phyloP scores from a whole-genome alignment of 129 eudicot species.

The Lactuca sativa region DNA sequence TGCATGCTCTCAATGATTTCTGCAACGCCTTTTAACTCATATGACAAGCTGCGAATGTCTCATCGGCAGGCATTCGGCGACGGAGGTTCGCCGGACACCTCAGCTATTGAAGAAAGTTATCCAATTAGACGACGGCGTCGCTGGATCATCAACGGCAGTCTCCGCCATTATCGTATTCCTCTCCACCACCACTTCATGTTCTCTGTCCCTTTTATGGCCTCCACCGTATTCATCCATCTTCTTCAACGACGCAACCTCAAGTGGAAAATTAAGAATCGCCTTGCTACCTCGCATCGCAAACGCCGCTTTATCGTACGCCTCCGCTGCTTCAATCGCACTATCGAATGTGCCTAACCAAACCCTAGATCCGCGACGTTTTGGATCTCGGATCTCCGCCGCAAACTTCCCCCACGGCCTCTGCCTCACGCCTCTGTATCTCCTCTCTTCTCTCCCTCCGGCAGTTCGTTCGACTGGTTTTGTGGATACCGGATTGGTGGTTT shows the following conservation, averaged over 20 bases:
- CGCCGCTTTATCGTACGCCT: conserved; percentile 82
- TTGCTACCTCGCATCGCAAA: conserved; percentile 70
- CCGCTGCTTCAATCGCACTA: conserved; percentile 68
- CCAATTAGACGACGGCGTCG: conserved; percentile 41
- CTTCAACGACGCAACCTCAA: conserved; percentile 40
- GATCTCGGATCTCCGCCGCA: conserved; percentile 94
- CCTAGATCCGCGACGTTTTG: conserved; percentile 66
- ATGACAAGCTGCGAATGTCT: not conserved
- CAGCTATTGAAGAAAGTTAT: not conserved
- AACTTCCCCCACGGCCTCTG: conserved; percentile 90
- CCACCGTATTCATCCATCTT: not conserved
- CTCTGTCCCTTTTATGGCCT: conserved; percentile 25
- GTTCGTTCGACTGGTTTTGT: conserved; percentile 26
- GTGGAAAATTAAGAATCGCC: conserved; percentile 84
- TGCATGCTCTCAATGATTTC: conserved; percentile 2
- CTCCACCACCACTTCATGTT: conserved; percentile 18
- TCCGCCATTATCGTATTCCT: conserved; percentile 20
- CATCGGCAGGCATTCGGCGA: not conserved
- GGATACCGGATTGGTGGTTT: conserved; percentile 10
- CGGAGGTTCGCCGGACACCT: not conserved
- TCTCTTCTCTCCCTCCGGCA: conserved; percentile 30
- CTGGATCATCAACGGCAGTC: conserved; percentile 11
- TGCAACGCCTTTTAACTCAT: not conserved
- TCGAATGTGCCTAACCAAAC: conserved; percentile 90
- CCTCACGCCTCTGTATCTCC: conserved; percentile 73